Conservation (phyloP, 225 moss, liverwort and hornwort species). For the Antitrichia curtipendula region DNA sequence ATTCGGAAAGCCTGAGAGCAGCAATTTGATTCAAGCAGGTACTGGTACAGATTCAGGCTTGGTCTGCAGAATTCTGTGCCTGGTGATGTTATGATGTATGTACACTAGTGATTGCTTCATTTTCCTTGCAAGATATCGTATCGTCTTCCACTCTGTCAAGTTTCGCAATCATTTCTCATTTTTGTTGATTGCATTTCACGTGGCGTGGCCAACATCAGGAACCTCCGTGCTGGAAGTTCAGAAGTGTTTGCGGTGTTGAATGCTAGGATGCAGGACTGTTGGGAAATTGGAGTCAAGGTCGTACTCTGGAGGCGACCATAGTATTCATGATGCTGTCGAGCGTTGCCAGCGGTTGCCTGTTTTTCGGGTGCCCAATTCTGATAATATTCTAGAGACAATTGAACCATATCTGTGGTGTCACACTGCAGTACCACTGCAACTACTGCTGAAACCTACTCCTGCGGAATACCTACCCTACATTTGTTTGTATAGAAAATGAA, state of each 20-base stretch:
- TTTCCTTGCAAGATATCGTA: background rate
- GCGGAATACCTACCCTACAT: background rate
- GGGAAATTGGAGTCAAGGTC: background rate
- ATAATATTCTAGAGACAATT: background rate
- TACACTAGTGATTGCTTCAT: background rate
- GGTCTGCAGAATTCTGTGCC: background rate
- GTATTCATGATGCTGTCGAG: background rate
- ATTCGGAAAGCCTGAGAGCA: background rate
- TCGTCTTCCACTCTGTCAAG: background rate
- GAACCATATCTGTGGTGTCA: background rate
- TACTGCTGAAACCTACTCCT: background rate
- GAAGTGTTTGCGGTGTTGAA: background rate
- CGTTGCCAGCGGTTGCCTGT: background rate
- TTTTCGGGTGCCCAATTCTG: background rate
- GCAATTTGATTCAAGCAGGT: background rate
- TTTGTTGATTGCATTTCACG: background rate
- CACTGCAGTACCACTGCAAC: background rate
- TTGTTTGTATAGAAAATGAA: background rate
- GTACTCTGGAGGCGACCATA: background rate
- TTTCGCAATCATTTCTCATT: background rate
- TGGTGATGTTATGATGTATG: conserved; percentile 6
- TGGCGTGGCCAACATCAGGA: background rate
- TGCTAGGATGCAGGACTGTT: background rate
- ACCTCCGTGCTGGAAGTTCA: background rate
- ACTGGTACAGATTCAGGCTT: background rate